Conservation (phyloP, 768 basidiomycete species). For the Podaxis sp. region DNA sequence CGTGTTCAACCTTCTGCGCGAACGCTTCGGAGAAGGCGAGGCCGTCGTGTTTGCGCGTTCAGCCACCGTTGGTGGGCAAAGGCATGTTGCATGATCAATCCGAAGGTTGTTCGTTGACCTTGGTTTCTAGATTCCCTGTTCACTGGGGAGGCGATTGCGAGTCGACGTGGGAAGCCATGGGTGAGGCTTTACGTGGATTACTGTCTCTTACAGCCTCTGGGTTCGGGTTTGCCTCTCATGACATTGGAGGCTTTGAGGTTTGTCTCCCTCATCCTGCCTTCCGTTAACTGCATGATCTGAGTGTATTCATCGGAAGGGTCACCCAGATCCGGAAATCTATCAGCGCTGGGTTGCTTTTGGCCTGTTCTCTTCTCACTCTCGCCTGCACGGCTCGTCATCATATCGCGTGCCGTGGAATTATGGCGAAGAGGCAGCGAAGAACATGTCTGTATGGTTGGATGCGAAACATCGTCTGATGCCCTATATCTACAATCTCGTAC, state of each 20-base stretch:
- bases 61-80: conserved; percentile 66
- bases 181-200: conserved; percentile 62
- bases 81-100: conserved; percentile 25
- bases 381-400: conserved; percentile 67
- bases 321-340: conserved; percentile 64
- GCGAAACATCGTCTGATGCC: conserved; percentile 73
- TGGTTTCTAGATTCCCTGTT: conserved; percentile 29
- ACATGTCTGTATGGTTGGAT: conserved; percentile 58
- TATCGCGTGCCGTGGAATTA: conserved; percentile 79
- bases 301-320: conserved; percentile 36
- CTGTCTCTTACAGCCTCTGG: conserved; percentile 66
- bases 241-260: conserved; percentile 76
- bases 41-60: conserved; percentile 70
- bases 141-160: conserved; percentile 79
- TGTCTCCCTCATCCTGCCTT: conserved; percentile 3
- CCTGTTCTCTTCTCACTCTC: conserved; percentile 70
- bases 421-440: conserved; percentile 62
- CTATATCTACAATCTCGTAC: conserved; percentile 56
- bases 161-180: conserved; percentile 76
- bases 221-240: conserved; percentile 69
- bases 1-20: conserved; percentile 58
- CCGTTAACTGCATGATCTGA: not conserved
- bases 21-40: conserved; percentile 56
- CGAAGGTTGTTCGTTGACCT: not conserved
- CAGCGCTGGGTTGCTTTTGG: conserved; percentile 78